Evolutionary conservation across 1,139 yeast genomes (phyloP), one percentile per base, ranked within the genome.

Genomic region (Yamadazyma diddensiae): DNA sequence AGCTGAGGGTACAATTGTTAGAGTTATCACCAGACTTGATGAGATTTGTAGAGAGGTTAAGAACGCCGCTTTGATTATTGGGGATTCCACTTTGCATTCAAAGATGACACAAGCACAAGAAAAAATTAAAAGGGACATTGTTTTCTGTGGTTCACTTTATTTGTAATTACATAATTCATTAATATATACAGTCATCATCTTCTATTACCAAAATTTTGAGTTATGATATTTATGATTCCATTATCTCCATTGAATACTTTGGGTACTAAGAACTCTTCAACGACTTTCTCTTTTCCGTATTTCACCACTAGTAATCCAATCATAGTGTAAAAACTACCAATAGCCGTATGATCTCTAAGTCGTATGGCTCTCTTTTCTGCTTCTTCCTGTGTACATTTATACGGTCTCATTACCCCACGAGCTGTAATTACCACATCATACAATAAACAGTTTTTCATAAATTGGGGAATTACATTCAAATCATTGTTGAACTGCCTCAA

Each of bases 1-100:
- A 50, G 92, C 94, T 21, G 99, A 92, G 59, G 99, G 99, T 23
- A 86, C 97, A 0, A 94, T 92, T 55, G 98, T 92, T n/a, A 73
- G 98, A 50, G 97, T 92, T 6, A 92, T 92, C 32, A 87, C 96
- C 2, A 74, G 97, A 49, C 64, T 92, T 37, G 98, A 92, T 59
- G 98, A 92, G 60, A 79, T 92, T 21, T 90, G 97, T 57, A 78
- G 97, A 37, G 94, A 92, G 54, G 97, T 92, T 24, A 86, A 84
- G 66, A 83, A 86, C 36, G 97, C 97, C 4, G 92, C 97, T 1
- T 71, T 92, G 45, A 88, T 92, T 47, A 87, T 94, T 48, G 99
- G 99, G 34, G 97, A 92, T 57, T 81, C 94, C 3, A 74, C 78
- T 10, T 70, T 94, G 45, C 94, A 88, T 56, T 70, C 86, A 29